Percentiles rank a stretch among this genome's conserved stretches.
phyloP scores from a whole-genome alignment of 2,329 filamentous ascomycete species.

The Calonectria honghensis region DNA sequence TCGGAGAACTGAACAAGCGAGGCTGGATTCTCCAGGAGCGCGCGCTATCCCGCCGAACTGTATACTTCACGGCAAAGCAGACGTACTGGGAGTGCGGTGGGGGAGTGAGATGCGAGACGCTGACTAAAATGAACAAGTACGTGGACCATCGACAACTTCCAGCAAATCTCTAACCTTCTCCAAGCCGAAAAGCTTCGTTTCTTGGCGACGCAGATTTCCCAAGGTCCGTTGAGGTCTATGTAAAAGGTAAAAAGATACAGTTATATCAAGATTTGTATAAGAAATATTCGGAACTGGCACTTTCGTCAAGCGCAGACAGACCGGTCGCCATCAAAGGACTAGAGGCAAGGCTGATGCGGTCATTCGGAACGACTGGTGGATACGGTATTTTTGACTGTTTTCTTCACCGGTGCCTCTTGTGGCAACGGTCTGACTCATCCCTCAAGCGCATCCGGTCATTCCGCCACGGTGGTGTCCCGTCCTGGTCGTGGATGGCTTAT shows the following conservation, averaged over 20 bases:
- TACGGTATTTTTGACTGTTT: conserved; percentile 47
- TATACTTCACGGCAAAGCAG: conserved; percentile 46
- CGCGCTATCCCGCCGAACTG: conserved; percentile 44
- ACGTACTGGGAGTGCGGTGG: conserved; percentile 48
- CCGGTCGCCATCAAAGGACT: conserved; percentile 48
- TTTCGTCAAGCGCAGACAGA: conserved; percentile 41
- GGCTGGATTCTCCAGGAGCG: conserved; percentile 43
- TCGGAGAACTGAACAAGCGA: conserved; percentile 29
- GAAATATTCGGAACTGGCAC: conserved; percentile 43
- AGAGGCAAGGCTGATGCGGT: conserved; percentile 39
- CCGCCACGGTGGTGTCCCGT: conserved; percentile 43
- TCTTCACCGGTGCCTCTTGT: conserved; percentile 45
- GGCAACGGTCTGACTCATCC: conserved; percentile 35
- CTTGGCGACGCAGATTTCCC: conserved; percentile 50
- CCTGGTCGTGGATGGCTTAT: conserved; percentile 62
- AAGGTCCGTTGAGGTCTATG: conserved; percentile 8
- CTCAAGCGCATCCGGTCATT: conserved; percentile 33
- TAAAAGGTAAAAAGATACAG: conserved; percentile 42
- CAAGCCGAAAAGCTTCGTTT: conserved; percentile 40
- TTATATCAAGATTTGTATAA: conserved; percentile 46
- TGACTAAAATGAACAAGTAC: conserved; percentile 44
- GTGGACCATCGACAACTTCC: background rate
- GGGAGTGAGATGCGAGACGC: conserved; percentile 44
- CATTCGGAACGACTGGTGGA: conserved; percentile 43
- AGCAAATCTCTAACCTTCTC: background rate